Evolutionary conservation across 495 filamentous ascomycete genomes (phyloP).

Genomic region (Achaetomiella virescens): DNA sequence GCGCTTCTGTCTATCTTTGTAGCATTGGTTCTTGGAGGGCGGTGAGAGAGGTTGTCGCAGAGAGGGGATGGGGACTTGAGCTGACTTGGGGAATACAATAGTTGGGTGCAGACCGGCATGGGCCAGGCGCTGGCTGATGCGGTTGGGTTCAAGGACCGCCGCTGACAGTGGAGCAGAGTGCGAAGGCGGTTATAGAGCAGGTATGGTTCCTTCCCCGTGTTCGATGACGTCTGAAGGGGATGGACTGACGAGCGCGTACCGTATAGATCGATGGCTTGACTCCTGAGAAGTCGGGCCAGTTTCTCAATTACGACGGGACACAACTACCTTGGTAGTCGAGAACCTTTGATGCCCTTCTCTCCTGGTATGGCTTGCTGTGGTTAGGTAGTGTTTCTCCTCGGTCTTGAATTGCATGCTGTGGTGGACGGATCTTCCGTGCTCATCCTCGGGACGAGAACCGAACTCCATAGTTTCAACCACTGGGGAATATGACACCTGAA

Average conservation of each 20-base stretch:
- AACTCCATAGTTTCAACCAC: too few species aligned
- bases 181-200: conserved; percentile 24
- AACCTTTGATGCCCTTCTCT: too few species aligned
- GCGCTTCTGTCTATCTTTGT: not conserved
- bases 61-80: not conserved
- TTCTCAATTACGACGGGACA: conserved; percentile 16
- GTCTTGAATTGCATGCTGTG: too few species aligned
- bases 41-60: not conserved
- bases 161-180: conserved; percentile 26
- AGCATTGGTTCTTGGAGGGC: not conserved
- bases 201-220: conserved; percentile 17
- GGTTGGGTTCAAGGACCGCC: conserved; percentile 29
- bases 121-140: conserved; percentile 35
- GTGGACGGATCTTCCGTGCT: too few species aligned
- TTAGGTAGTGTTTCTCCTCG: too few species aligned
- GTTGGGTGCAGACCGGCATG: conserved; percentile 38
- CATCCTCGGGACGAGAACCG: too few species aligned
- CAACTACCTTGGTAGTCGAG: conserved; percentile 21
- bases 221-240: not conserved
- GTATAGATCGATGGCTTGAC: conserved; percentile 21
- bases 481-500: too few species aligned
- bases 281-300: conserved; percentile 23
- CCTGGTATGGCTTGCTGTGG: too few species aligned
- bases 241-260: not conserved
- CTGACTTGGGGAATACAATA: conserved; percentile 7